Percentiles rank a stretch among this genome's conserved stretches.
Evolutionary conservation across 2,329 filamentous ascomycete species (phyloP).

Genomic region (Aspergillus sp.): DNA sequence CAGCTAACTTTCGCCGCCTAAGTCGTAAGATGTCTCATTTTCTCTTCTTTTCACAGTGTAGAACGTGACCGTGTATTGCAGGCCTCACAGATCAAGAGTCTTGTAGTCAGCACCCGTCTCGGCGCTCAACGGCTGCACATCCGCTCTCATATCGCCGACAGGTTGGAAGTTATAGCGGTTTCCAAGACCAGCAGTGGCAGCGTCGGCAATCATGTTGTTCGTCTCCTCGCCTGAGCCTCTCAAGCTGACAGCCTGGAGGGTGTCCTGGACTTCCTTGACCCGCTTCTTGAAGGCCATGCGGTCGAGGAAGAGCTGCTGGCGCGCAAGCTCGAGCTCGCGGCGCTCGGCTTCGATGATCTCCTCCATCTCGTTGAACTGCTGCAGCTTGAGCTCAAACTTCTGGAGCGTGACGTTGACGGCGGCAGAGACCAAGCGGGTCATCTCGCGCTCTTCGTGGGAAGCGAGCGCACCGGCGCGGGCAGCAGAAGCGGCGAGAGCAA

Average conservation of each 20-base stretch:
- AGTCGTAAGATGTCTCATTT: slow-evolving; percentile 2
- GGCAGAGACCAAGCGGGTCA: slow-evolving; percentile 87
- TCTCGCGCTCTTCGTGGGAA: slow-evolving; percentile 94
- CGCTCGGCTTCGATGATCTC: slow-evolving; percentile 86
- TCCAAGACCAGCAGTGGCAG: slow-evolving; percentile 33
- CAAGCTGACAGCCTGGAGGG: slow-evolving; percentile 50
- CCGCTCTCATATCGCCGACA: slow-evolving; percentile 26
- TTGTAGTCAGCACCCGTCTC: slow-evolving; percentile 42
- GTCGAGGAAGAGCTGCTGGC: slow-evolving; percentile 92
- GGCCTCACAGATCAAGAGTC: slow-evolving; percentile 38
- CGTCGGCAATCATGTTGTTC: slow-evolving; percentile 33
- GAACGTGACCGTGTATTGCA: neutral
- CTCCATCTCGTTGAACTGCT: slow-evolving; percentile 97
- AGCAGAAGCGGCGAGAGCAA: slow-evolving; percentile 81
- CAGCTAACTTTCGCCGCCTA: neutral
- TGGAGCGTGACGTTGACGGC: slow-evolving; percentile 92
- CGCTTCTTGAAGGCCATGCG: slow-evolving; percentile 85
- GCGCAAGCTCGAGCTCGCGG: slow-evolving; percentile 83
- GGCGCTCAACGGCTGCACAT: slow-evolving; percentile 40
- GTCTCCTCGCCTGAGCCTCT: slow-evolving; percentile 43
- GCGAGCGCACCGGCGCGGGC: slow-evolving; percentile 83
- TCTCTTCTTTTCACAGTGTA: slow-evolving; percentile 21
- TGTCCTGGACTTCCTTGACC: slow-evolving; percentile 77
- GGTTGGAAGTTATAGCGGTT: slow-evolving; percentile 43
- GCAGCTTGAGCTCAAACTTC: slow-evolving; percentile 92